Percentiles rank a stretch among this genome's conserved stretches.
Conservation (phyloP, 192 early-diverging fungal genomes). For the Kappamyces sp. region DNA sequence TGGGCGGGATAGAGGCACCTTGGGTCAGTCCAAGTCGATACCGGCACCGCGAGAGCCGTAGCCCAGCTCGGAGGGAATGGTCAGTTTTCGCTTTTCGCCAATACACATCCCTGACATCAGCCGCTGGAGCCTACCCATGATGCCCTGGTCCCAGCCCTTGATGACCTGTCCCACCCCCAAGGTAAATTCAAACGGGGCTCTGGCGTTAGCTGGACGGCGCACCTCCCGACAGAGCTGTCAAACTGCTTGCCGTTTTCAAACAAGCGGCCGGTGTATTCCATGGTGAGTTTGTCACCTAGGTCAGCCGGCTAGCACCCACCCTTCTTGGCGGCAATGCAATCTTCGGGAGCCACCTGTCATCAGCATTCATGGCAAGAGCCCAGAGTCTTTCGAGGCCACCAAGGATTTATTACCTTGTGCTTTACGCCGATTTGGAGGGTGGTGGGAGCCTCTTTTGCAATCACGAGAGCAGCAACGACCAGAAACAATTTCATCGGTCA, state of each 20-base stretch:
- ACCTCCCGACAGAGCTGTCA: slow-evolving; percentile 59
- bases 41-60: slow-evolving; percentile 53
- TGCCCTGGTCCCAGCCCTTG: slow-evolving; percentile 76
- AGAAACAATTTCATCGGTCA: neutral
- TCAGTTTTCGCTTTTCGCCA: slow-evolving; percentile 70
- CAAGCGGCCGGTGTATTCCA: slow-evolving; percentile 73
- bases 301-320: neutral
- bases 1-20: slow-evolving; percentile 23
- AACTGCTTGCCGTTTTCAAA: slow-evolving; percentile 53
- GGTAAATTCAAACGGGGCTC: slow-evolving; percentile 62
- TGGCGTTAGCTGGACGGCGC: too few relatives aligned
- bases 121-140: slow-evolving; percentile 32
- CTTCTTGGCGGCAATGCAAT: neutral
- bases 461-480: neutral
- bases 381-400: too few relatives aligned
- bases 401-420: slow-evolving; percentile 30
- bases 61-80: slow-evolving; percentile 60
- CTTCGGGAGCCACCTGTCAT: too few relatives aligned
- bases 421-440: slow-evolving; percentile 53
- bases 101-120: slow-evolving; percentile 58
- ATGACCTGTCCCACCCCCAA: slow-evolving; percentile 64
- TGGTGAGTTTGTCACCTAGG: slow-evolving; percentile 51
- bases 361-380: too few relatives aligned
- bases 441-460: slow-evolving; percentile 23
- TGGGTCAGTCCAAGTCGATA: slow-evolving; percentile 25